Evolutionary conservation across 2,329 filamentous ascomycete species (phyloP).

Genomic region (Stemphylium vesicarium): DNA sequence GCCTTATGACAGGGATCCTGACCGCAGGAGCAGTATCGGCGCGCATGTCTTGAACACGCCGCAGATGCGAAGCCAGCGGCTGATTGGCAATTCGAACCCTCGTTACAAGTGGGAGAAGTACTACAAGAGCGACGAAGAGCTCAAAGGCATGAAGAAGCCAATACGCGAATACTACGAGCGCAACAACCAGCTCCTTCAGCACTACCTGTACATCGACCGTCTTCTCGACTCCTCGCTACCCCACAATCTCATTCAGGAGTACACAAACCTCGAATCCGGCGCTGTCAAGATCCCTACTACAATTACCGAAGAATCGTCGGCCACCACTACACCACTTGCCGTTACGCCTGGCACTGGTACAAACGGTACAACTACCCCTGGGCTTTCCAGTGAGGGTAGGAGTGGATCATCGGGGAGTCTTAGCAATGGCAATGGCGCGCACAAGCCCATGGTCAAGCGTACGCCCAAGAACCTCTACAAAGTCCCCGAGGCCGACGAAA

Average conservation of each 20-base stretch:
- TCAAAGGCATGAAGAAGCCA: conserved; percentile 73
- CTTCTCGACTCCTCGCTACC: conserved; percentile 91
- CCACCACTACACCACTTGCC: conserved; percentile 22
- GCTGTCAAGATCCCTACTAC: conserved; percentile 72
- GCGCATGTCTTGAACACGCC: conserved; percentile 59
- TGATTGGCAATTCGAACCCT: conserved; percentile 89
- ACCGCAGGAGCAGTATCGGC: conserved; percentile 51
- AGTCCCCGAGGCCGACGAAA: conserved; percentile 64
- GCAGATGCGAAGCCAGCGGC: conserved; percentile 79
- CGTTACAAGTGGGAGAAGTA: conserved; percentile 85
- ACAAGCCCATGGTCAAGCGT: conserved; percentile 43
- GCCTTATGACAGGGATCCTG: conserved; percentile 43
- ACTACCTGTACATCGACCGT: conserved; percentile 92
- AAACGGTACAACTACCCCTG: conserved; percentile 21
- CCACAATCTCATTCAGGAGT: conserved; percentile 89
- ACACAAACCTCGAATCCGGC: conserved; percentile 68
- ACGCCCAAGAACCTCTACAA: conserved; percentile 89
- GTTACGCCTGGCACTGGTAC: conserved; percentile 16
- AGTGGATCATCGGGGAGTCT: conserved; percentile 12
- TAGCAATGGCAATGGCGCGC: conserved; percentile 37
- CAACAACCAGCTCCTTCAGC: conserved; percentile 85
- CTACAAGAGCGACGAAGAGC: conserved; percentile 79
- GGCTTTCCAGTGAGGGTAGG: conserved; percentile 18
- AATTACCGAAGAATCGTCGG: conserved; percentile 71
- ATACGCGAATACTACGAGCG: conserved; percentile 86